phyloP scores from a whole-genome alignment of 2,329 filamentous ascomycete genomes.

The Phaeosphaeria sp. region DNA sequence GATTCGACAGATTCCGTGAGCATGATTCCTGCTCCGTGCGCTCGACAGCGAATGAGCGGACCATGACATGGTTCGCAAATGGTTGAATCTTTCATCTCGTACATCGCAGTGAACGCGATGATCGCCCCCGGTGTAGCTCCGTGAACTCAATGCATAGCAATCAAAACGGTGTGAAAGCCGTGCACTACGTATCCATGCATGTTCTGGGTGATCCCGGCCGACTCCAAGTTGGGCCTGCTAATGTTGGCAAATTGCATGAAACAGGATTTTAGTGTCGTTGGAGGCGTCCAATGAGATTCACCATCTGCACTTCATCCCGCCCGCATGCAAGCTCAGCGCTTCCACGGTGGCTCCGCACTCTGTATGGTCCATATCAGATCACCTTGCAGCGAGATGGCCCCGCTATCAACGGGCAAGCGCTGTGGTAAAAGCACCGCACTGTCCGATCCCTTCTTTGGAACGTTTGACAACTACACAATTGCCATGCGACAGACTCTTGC shows the following conservation, averaged over 20 bases:
- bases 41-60: background rate
- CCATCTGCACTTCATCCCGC: background rate
- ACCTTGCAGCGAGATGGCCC: constrained; percentile 38
- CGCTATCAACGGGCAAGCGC: constrained; percentile 46
- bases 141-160: background rate
- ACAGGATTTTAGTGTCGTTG: constrained; percentile 30
- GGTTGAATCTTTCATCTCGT: background rate
- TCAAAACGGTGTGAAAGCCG: constrained; percentile 6
- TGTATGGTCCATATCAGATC: constrained; percentile 1
- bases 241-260: constrained; percentile 1
- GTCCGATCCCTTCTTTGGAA: constrained; percentile 38
- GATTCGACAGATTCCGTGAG: background rate
- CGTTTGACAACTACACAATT: constrained; percentile 39
- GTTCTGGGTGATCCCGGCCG: background rate
- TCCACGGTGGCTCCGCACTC: background rate
- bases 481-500: constrained; percentile 37
- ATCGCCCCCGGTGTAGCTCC: constrained; percentile 5
- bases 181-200: constrained; percentile 5
- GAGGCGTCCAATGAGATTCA: background rate
- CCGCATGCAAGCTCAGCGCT: constrained; percentile 1
- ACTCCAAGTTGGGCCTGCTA: background rate
- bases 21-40: background rate
- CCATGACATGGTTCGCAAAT: background rate
- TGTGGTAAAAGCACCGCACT: constrained; percentile 48
- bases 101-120: background rate